Percentiles rank a stretch among this genome's conserved stretches.
phyloP scores from a whole-genome alignment of 2,329 filamentous ascomycete species.

The Paecilomyces niveus region DNA sequence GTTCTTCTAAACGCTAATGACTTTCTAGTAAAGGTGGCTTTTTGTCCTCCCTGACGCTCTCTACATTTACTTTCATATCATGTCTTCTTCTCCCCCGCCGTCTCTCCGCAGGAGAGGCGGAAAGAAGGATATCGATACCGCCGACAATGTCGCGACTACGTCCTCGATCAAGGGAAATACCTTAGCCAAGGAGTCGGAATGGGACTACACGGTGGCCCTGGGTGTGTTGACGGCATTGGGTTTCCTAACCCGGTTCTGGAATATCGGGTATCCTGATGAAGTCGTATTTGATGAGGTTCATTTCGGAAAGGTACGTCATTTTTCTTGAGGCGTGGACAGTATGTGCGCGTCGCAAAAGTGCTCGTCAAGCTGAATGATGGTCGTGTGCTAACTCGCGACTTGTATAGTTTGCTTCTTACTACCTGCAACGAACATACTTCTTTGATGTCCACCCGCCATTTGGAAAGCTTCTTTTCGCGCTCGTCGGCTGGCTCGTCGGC shows the following conservation, averaged over 20 bases:
- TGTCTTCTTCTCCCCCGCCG: slow-evolving; percentile 27
- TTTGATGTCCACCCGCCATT: slow-evolving; percentile 99
- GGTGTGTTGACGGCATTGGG: slow-evolving; percentile 71
- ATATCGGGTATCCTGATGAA: slow-evolving; percentile 89
- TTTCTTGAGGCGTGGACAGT: not conserved
- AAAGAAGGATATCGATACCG: slow-evolving; percentile 26
- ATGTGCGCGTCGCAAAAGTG: not conserved
- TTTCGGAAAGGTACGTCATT: slow-evolving; percentile 80
- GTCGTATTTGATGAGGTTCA: slow-evolving; percentile 99
- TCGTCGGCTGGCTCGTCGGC: slow-evolving; percentile 95
- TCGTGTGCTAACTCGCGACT: not conserved
- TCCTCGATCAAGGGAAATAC: slow-evolving; percentile 7
- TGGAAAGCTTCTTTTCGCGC: slow-evolving; percentile 93
- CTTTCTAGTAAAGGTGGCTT: slow-evolving; percentile 6
- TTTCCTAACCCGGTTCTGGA: slow-evolving; percentile 91
- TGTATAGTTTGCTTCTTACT: slow-evolving; percentile 55
- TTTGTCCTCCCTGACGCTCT: slow-evolving; percentile 8
- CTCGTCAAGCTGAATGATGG: not conserved
- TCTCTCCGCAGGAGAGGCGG: slow-evolving; percentile 37
- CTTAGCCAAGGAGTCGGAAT: slow-evolving; percentile 48
- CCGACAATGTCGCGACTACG: slow-evolving; percentile 15
- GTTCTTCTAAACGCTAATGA: not conserved
- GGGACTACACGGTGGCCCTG: slow-evolving; percentile 77
- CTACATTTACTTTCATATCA: slow-evolving; percentile 11
- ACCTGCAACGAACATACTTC: slow-evolving; percentile 96